Percentiles rank a stretch among this genome's conserved stretches.
Conservation (phyloP, 139 green algal genomes). For the Chlamydomonas urium region DNA sequence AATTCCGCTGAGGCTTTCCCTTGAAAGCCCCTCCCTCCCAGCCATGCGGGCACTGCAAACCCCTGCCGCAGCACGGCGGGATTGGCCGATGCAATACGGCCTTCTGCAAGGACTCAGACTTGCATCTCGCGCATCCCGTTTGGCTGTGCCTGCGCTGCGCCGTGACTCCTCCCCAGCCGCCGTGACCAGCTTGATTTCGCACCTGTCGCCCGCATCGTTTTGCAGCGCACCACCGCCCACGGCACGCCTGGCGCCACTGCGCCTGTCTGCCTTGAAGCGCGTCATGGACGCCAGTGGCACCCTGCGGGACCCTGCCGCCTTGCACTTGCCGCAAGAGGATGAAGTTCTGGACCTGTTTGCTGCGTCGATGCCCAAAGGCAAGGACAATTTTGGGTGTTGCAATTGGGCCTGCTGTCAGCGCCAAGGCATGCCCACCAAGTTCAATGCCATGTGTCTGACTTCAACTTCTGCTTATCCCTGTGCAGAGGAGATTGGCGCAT, state of each 20-base stretch:
- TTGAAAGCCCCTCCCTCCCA: no score
- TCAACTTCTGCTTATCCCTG: no score
- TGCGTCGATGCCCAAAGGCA: constrained; percentile 7
- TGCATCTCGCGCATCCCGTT: no score
- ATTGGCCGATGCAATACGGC: no score
- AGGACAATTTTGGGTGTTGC: no score
- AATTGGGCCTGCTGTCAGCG: no score
- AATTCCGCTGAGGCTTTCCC: no score
- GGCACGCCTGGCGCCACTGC: not conserved
- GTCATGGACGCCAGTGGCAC: no score
- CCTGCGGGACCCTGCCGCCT: not conserved
- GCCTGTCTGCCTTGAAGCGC: not conserved
- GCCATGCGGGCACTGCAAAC: no score
- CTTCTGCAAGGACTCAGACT: no score
- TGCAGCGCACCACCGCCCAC: not conserved
- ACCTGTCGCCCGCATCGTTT: not conserved
- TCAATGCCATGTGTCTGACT: constrained; percentile 71
- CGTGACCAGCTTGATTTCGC: not conserved
- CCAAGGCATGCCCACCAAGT: not conserved
- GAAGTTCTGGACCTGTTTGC: not conserved
- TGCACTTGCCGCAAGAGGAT: not conserved
- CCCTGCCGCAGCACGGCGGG: no score
- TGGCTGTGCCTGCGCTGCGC: no score
- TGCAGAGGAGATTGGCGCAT: constrained; percentile 75
- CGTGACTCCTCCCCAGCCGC: not conserved